Evolutionary conservation across 805 yeast species (phyloP).

Genomic region (Schwanniomyces occidentalis): DNA sequence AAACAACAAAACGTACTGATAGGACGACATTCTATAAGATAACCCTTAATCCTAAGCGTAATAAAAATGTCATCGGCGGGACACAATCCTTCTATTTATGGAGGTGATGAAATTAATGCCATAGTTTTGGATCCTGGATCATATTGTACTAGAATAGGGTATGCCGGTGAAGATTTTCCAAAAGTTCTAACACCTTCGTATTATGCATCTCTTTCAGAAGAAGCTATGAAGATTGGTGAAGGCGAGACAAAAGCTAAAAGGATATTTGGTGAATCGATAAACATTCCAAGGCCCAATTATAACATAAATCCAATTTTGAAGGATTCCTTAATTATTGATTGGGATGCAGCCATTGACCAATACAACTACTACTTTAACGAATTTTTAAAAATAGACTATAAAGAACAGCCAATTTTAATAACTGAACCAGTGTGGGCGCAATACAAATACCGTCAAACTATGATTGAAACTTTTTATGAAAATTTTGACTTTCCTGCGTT

Average conservation of each 20-base stretch:
- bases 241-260: constrained; percentile 25
- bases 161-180: constrained; percentile 91
- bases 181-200: constrained; percentile 70
- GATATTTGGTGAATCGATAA: constrained; percentile 44
- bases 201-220: constrained; percentile 45
- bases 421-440: constrained; percentile 91
- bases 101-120: constrained; percentile 83
- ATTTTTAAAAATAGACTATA: constrained; percentile 50
- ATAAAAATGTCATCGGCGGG: constrained; percentile 21
- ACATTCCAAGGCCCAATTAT: constrained; percentile 50
- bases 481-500: constrained; percentile 74
- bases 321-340: constrained; percentile 68
- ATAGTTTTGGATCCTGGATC: constrained; percentile 92
- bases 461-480: constrained; percentile 74
- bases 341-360: constrained; percentile 83
- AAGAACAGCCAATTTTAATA: constrained; percentile 72
- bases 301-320: constrained; percentile 59
- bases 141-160: constrained; percentile 78
- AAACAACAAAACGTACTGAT: too few species aligned
- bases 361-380: constrained; percentile 61
- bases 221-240: constrained; percentile 9
- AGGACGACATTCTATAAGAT: too few species aligned
- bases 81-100: constrained; percentile 24
- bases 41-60: too few species aligned
- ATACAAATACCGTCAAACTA: constrained; percentile 60